Evolutionary conservation across 345 rosid species (phyloP).

Genomic region (Sapria himalayana): DNA sequence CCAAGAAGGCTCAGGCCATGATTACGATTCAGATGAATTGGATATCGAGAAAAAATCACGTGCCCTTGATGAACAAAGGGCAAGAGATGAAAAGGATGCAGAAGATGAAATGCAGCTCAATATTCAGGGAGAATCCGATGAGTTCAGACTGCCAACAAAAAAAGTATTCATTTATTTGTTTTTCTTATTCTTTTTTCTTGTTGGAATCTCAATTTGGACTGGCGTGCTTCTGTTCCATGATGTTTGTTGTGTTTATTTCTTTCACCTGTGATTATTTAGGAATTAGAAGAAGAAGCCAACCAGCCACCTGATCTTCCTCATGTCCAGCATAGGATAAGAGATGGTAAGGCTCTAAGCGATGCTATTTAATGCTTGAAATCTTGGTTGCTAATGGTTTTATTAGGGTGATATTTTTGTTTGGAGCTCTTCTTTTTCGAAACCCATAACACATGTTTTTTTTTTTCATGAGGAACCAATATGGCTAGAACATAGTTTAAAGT

Average conservation of each 20-base stretch:
- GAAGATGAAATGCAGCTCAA: conserved; percentile 27
- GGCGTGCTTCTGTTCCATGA: background rate
- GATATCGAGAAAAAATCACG: conserved; percentile 33
- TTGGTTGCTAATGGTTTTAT: too few species aligned
- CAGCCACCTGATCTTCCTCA: conserved; percentile 60
- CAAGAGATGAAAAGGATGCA: conserved; percentile 31
- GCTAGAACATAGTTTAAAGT: too few species aligned
- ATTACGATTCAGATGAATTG: conserved; percentile 35
- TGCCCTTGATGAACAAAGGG: conserved; percentile 25
- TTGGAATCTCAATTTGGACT: background rate
- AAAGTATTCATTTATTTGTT: conserved; percentile 23
- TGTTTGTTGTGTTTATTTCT: conserved; percentile 1
- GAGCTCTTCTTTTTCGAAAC: too few species aligned
- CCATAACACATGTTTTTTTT: too few species aligned
- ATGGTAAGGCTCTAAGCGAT: too few species aligned
- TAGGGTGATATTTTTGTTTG: too few species aligned
- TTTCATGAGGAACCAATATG: too few species aligned
- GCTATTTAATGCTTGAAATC: too few species aligned
- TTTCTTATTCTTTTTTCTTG: background rate
- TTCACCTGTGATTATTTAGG: conserved; percentile 33
- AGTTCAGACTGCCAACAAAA: conserved; percentile 61
- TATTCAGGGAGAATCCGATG: conserved; percentile 49
- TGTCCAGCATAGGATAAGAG: conserved; percentile 59
- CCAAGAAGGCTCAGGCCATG: conserved; percentile 13
- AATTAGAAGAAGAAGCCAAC: conserved; percentile 55